Percentiles rank a stretch among this genome's conserved stretches.
Evolutionary conservation across 208 protist species (phyloP).

Genomic region (Leptomonas pyrrhocoris): DNA sequence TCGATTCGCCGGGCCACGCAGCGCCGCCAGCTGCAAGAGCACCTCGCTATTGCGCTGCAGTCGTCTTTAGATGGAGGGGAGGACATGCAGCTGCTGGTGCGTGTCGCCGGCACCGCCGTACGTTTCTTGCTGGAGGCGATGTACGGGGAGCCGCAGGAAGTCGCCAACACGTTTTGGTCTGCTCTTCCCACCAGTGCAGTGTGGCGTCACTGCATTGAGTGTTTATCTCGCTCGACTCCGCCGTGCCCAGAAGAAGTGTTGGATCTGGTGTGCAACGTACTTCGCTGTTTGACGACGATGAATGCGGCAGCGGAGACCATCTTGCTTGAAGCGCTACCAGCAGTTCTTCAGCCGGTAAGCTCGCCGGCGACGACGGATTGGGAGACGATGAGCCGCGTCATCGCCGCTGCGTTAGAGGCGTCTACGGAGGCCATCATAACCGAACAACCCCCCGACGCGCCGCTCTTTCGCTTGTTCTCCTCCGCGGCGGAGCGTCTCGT

Average conservation of each 20-base stretch:
- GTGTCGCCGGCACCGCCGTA: constrained; percentile 40
- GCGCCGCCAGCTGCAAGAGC: constrained; percentile 53
- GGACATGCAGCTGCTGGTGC: constrained; percentile 38
- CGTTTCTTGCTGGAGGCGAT: constrained; percentile 56
- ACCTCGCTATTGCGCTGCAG: constrained; percentile 42
- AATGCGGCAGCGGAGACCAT: constrained; percentile 48
- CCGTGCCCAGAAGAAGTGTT: constrained; percentile 20
- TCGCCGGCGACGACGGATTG: constrained; percentile 8
- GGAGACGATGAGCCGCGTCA: constrained; percentile 42
- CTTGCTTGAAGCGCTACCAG: constrained; percentile 39
- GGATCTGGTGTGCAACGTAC: constrained; percentile 44
- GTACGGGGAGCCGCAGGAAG: constrained; percentile 57
- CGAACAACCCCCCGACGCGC: constrained; percentile 30
- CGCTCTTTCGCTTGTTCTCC: constrained; percentile 57
- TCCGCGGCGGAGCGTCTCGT: constrained; percentile 44
- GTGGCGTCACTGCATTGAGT: constrained; percentile 50
- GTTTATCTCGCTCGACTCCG: constrained; percentile 10
- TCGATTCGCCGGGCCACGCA: constrained; percentile 65
- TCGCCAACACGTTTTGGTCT: constrained; percentile 57
- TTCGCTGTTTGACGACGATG: constrained; percentile 60
- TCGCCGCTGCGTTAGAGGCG: constrained; percentile 64
- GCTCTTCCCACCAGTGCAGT: constrained; percentile 45
- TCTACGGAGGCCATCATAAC: constrained; percentile 60
- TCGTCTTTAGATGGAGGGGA: constrained; percentile 10
- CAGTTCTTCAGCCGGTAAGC: constrained; percentile 29